A percentile compares a stretch with the other conserved stretches of the same genome.
phyloP scores from a whole-genome alignment of 345 rosid genomes.

The Aurinia saxatilis region DNA sequence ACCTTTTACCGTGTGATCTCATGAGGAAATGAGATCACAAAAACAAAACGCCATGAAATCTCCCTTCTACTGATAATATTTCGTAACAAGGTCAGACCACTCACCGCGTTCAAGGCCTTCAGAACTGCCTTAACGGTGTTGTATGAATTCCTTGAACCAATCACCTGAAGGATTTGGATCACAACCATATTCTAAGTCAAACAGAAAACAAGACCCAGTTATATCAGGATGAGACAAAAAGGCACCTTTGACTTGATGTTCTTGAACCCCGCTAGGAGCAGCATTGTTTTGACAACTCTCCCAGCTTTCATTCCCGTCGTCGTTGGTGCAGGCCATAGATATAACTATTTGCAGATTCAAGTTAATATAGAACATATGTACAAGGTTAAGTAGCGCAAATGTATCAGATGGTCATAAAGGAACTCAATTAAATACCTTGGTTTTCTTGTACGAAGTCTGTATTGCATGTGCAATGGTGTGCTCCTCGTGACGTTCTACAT shows the following conservation, averaged over 20 bases:
- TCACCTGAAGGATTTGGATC: slow-evolving; percentile 39
- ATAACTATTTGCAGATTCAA: slow-evolving; percentile 40
- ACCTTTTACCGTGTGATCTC: too few species aligned
- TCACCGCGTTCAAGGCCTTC: slow-evolving; percentile 90
- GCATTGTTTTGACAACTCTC: slow-evolving; percentile 64
- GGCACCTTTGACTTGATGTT: slow-evolving; percentile 89
- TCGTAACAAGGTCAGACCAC: slow-evolving; percentile 18
- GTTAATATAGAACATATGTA: background rate
- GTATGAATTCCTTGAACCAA: slow-evolving; percentile 93
- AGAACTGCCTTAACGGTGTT: slow-evolving; percentile 90
- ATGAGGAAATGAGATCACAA: too few species aligned
- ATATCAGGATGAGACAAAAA: background rate
- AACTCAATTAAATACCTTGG: slow-evolving; percentile 49
- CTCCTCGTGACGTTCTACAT: slow-evolving; percentile 79
- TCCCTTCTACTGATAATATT: background rate
- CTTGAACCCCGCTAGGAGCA: slow-evolving; percentile 84
- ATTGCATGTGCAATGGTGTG: slow-evolving; percentile 96
- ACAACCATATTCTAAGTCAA: background rate
- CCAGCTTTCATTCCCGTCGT: slow-evolving; percentile 92
- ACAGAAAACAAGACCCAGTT: background rate
- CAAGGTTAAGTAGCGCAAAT: background rate
- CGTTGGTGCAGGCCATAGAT: slow-evolving; percentile 93
- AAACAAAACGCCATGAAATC: too few species aligned
- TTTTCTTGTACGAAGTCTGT: slow-evolving; percentile 76
- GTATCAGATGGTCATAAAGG: background rate